These are phyloP conservation scores for Saccharomycopsis hybrid DNA, from an alignment of 1,139 yeast species.

Conservation along the genomic window DNA sequence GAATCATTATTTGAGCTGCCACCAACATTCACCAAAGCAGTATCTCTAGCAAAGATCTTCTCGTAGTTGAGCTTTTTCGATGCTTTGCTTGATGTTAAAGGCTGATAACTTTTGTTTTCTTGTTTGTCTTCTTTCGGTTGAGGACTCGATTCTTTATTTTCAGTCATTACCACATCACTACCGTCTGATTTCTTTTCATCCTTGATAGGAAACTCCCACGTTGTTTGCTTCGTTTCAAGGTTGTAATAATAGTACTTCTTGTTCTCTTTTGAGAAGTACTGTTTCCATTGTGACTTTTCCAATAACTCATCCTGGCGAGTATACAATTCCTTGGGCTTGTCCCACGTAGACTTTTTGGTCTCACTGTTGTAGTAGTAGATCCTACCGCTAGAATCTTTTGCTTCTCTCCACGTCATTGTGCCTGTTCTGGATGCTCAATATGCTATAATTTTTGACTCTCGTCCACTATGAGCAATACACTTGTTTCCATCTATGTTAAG, in stretches of 20 bases:
- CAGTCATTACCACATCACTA: not conserved
- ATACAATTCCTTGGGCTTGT: conserved; percentile 53
- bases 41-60: conserved; percentile 2
- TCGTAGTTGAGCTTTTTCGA: not conserved
- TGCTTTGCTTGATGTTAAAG: not conserved
- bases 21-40: not conserved
- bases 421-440: not conserved
- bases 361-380: conserved; percentile 62
- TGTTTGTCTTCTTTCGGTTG: not conserved
- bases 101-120: not conserved
- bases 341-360: conserved; percentile 77
- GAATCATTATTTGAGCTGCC: conserved; percentile 7
- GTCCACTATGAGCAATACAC: no score
- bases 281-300: conserved; percentile 50
- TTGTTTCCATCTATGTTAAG: conserved; percentile 38
- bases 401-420: conserved; percentile 50
- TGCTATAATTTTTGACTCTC: not conserved
- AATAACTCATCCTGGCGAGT: conserved; percentile 34
- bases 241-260: conserved; percentile 72
- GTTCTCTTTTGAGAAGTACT: conserved; percentile 55
- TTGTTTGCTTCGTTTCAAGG: conserved; percentile 55
- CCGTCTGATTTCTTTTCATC: conserved; percentile 21
- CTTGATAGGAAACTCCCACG: conserved; percentile 72
- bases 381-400: conserved; percentile 58
- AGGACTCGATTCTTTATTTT: not conserved